Evolutionary conservation across 164 flowering plant species (phyloP), one percentile per base, ranked within the genome.

Genomic region (Akebia trifoliata): DNA sequence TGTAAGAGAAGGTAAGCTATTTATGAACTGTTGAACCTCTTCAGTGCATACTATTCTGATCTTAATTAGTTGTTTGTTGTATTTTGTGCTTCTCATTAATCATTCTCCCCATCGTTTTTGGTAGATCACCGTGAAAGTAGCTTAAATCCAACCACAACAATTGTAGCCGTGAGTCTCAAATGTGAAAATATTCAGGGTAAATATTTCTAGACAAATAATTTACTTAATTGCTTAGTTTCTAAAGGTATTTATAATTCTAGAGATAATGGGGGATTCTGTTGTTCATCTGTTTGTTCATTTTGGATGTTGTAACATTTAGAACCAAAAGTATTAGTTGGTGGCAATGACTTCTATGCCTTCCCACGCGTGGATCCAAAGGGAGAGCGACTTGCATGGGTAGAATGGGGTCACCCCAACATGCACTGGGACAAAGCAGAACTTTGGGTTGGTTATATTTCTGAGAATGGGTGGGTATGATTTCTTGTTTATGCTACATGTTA

Each of bases 351-450:
- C 83, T 90, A 90, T 74, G 96, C 99, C 30, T 93, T 84, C 68
- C 97, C 99, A 12, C 92, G 95, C 22, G 3, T 90, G 48, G 96
- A 90, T 38, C 69, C 75, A 42, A 74, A 68, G 62, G 95, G 93
- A 62, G 77, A 83, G 69, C 69, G 80, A 37, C 44, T 93, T 2
- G 93, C 99, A 56, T 93, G 97, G 99, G 81, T 93, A 56, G 81
- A 90, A 50, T 93, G 97, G 99, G 25, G 76, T 50, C 99, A 93
- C 58, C 99, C 97, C 32, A 84, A 90, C 76, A 87, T 93, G 99
- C 99, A 88, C 25, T 93, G 99, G 99, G 99, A 93, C 71, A 81
- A 70, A 76, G 66, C 99, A 51, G 86, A 90, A 64, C 86, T 93
- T 53, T 93, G 97, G 97, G 93, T 90, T 69, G 97, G 97, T 54